Base-by-base conservation (phyloP, 2,329 filamentous ascomycete species). In the Pestalotiopsis sp. region DNA sequence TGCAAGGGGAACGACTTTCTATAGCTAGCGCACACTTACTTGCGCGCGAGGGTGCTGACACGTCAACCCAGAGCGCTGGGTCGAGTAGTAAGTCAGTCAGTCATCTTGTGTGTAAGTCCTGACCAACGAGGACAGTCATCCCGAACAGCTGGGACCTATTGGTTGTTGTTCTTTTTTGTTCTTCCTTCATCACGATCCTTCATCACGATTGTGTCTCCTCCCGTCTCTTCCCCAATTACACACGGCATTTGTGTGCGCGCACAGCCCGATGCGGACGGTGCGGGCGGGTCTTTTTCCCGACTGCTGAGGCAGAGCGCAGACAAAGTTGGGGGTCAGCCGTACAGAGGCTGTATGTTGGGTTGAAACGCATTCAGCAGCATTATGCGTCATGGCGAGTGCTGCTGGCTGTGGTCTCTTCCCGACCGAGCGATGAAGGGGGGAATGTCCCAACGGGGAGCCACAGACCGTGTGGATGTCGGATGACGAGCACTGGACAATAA, bases 11-110 rank as follows among this genome's bases (percentile, higher is more conserved):
- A 6, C 31, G 31, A 36, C 12, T n/a, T 52, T n/a, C 45, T 52
- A 52, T 52, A 52, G 45, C 17, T 52, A n/a, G 41, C 31, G 31
- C 31, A 36, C 31, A 36, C 7, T 36, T 9, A n/a, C 17, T 23
- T n/a, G 17, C 20, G 45, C 5, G 45, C 45, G 45, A n/a, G 36
- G 23, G 13, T 55, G 31, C 27, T 55, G 49, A 65, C 63, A 57
- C 45, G 63, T 65, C 63, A 65, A 65, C 63, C 63, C 63, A 57
- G 63, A 58, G 27, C 63, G 52, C 20, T 65, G 63, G 63, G 63
- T 65, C 63, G 49, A 52, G 14, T 52, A 52, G 14, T 17, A 17
- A 52, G 14, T 17, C 45, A 36, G 31, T 36, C 31, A 36, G 31
- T 36, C 31, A 36, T 36, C 31, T 36, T 9, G 31, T 36, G 31